Conservation (phyloP, 75 land plant species). For the Cunninghamia lanceolata region DNA sequence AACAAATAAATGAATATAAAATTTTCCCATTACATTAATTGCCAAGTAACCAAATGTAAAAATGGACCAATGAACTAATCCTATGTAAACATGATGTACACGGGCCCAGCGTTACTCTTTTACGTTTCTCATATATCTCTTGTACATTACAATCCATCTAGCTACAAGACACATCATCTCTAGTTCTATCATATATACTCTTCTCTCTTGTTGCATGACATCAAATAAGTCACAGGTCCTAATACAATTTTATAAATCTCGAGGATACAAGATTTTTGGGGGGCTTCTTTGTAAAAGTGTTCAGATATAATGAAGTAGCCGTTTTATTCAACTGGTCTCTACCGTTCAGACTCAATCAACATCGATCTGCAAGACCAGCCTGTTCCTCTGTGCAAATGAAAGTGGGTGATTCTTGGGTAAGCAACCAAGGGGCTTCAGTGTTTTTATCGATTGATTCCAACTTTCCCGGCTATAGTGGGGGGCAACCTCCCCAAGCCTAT, state of each 20-base stretch:
- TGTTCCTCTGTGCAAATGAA: background rate
- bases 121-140: too few relatives aligned
- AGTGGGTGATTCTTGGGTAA: background rate
- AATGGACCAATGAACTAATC: too few relatives aligned
- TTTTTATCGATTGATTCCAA: background rate
- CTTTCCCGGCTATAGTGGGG: background rate
- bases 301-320: background rate
- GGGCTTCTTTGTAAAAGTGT: background rate
- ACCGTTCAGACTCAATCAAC: background rate
- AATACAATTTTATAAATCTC: background rate
- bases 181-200: background rate
- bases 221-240: background rate
- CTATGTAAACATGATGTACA: too few relatives aligned
- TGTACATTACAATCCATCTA: too few relatives aligned
- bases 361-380: background rate
- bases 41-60: too few relatives aligned
- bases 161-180: background rate
- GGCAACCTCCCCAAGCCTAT: too few relatives aligned
- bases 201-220: background rate
- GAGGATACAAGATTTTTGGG: background rate
- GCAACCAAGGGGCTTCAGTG: background rate
- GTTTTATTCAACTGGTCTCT: background rate
- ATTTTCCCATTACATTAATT: too few relatives aligned
- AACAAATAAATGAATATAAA: too few relatives aligned
- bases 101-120: too few relatives aligned